phyloP scores from a whole-genome alignment of 176 grass and related monocot genomes.

The Pontederia crassipes region DNA sequence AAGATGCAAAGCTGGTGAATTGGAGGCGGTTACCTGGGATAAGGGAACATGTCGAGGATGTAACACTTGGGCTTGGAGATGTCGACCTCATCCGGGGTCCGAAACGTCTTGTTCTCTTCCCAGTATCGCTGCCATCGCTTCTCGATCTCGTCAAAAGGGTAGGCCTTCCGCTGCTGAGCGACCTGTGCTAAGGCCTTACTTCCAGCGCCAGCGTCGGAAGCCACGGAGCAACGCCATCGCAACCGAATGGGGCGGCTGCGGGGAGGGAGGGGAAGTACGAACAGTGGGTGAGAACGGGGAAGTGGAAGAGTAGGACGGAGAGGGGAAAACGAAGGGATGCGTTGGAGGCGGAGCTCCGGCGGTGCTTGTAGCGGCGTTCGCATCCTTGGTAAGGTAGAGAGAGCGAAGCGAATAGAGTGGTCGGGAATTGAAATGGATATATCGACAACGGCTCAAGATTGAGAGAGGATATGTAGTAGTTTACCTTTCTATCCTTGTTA shows the following conservation, averaged over 20 bases:
- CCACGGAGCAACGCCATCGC: constrained; percentile 11
- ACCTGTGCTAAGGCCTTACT: constrained; percentile 21
- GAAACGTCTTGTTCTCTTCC: constrained; percentile 79
- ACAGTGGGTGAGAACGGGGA: neutral
- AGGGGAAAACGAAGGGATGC: too few species aligned
- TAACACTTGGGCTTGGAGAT: constrained; percentile 80
- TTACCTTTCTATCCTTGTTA: too few species aligned
- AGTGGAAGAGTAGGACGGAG: neutral
- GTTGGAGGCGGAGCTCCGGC: neutral
- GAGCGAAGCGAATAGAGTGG: neutral
- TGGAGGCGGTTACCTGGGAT: constrained; percentile 45
- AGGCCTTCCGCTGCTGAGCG: constrained; percentile 29
- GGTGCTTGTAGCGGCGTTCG: constrained; percentile 33
- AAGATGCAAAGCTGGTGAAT: too few species aligned
- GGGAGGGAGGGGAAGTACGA: neutral
- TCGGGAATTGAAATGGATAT: constrained; percentile 27
- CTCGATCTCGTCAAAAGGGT: constrained; percentile 81
- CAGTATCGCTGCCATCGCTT: constrained; percentile 79
- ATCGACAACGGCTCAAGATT: too few species aligned
- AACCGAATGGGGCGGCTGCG: constrained; percentile 14
- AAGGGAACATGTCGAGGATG: constrained; percentile 97
- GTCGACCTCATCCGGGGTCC: constrained; percentile 64
- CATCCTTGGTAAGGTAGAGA: neutral
- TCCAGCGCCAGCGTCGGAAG: neutral
- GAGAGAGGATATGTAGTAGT: too few species aligned